phyloP scores from a whole-genome alignment of 139 green algal species.

The Parachlorella kessleri region DNA sequence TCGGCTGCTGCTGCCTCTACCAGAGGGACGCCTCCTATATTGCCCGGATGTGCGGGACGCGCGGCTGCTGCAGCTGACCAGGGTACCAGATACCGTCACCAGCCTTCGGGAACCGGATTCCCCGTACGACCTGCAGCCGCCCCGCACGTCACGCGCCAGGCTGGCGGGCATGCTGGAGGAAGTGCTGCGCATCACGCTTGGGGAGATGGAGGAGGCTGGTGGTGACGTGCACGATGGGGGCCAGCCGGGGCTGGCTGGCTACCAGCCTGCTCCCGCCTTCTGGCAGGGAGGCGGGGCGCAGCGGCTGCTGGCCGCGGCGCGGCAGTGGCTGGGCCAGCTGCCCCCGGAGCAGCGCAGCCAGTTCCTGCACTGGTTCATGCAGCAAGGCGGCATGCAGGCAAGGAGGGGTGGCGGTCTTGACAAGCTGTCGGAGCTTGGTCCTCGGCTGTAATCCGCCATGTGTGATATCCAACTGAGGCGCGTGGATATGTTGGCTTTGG shows the following conservation, averaged over 20 bases:
- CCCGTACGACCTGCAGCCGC: too few species aligned
- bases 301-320: background rate
- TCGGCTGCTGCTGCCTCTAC: background rate
- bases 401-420: background rate
- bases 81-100: background rate
- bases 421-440: too few species aligned
- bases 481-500: too few species aligned
- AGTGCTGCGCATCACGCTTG: too few species aligned
- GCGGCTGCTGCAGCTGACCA: background rate
- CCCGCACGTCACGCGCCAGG: too few species aligned
- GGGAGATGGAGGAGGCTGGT: too few species aligned
- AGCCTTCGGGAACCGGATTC: background rate
- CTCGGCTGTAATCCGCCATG: too few species aligned
- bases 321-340: background rate
- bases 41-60: background rate
- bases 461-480: too few species aligned
- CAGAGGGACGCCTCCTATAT: background rate
- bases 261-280: too few species aligned
- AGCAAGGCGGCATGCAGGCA: background rate
- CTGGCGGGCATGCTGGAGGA: too few species aligned
- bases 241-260: too few species aligned
- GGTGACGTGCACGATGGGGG: too few species aligned
- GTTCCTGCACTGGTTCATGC: background rate
- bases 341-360: background rate
- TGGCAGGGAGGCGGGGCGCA: background rate